phyloP scores from a whole-genome alignment of 768 basidiomycete genomes.

The Serendipita indica region DNA sequence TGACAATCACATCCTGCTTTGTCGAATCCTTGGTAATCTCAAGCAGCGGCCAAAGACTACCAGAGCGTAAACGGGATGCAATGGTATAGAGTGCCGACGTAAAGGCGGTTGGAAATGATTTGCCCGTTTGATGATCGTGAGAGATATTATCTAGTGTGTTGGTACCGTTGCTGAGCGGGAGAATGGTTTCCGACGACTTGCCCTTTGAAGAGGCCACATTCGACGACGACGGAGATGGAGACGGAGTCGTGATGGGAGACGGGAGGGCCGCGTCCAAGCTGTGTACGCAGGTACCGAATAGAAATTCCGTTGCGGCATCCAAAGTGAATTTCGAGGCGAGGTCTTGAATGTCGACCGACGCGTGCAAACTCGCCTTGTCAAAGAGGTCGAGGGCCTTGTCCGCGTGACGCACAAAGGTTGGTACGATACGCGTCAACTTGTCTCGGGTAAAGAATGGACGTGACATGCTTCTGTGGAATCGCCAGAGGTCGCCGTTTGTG shows the following conservation, averaged over 20 bases:
- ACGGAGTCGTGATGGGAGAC: conserved; percentile 15
- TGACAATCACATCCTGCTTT: conserved; percentile 30
- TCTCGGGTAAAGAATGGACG: conserved; percentile 58
- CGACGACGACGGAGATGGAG: conserved; percentile 24
- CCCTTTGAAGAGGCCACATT: neutral
- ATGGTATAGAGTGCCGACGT: conserved; percentile 23
- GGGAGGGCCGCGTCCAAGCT: conserved; percentile 37
- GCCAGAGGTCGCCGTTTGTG: conserved; percentile 32
- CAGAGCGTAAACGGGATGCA: neutral
- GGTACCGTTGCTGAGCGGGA: conserved; percentile 25
- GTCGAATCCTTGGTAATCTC: conserved; percentile 41
- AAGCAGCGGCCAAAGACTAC: conserved; percentile 31
- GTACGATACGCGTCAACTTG: conserved; percentile 43
- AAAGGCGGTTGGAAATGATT: conserved; percentile 26
- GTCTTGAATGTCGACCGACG: conserved; percentile 41
- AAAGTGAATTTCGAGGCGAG: conserved; percentile 48
- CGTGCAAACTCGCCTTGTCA: conserved; percentile 29
- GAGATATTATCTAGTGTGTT: conserved; percentile 36
- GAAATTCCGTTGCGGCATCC: conserved; percentile 50
- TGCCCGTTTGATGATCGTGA: conserved; percentile 37
- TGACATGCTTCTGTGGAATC: conserved; percentile 48
- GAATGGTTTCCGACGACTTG: conserved; percentile 30
- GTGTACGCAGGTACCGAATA: conserved; percentile 45
- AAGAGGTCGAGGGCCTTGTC: conserved; percentile 32
- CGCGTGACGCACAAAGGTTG: conserved; percentile 39